phyloP scores from a whole-genome alignment of 2,329 filamentous ascomycete genomes.

The Ceratocystis colombiana region DNA sequence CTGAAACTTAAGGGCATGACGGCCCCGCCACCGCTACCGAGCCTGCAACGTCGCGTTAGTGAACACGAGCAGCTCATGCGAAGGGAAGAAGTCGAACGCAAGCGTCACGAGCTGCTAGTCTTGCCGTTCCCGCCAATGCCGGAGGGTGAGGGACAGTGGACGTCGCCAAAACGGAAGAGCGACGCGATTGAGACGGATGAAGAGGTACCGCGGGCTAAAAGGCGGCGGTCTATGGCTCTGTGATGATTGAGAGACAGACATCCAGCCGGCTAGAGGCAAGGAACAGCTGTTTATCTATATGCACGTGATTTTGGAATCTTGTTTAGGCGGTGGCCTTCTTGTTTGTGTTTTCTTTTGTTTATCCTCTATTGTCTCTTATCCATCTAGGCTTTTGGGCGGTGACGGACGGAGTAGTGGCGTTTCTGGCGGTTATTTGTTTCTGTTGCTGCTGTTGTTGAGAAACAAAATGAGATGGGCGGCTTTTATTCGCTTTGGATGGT shows the following conservation, averaged over 20 bases:
- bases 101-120: slow-evolving; percentile 21
- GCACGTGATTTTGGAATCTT: background rate
- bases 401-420: background rate
- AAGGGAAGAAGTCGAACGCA: slow-evolving; percentile 7
- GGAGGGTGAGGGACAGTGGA: background rate
- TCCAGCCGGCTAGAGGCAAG: too few relatives aligned
- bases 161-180: background rate
- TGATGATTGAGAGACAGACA: background rate
- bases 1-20: slow-evolving; percentile 6
- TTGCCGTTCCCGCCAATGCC: slow-evolving; percentile 41
- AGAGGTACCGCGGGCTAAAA: slow-evolving; percentile 9
- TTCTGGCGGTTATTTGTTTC: background rate
- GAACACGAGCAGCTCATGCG: slow-evolving; percentile 11
- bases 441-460: background rate
- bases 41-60: slow-evolving; percentile 7
- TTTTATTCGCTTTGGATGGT: background rate
- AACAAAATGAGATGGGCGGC: background rate
- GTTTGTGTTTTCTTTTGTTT: slow-evolving; percentile 7
- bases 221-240: slow-evolving; percentile 14
- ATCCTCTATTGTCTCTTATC: background rate
- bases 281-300: too few relatives aligned
- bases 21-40: background rate
- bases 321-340: background rate
- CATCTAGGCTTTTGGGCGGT: too few relatives aligned
- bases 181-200: background rate